phyloP scores from a whole-genome alignment of 2,329 filamentous ascomycete genomes.

The Stagonosporopsis chrysanthemi region DNA sequence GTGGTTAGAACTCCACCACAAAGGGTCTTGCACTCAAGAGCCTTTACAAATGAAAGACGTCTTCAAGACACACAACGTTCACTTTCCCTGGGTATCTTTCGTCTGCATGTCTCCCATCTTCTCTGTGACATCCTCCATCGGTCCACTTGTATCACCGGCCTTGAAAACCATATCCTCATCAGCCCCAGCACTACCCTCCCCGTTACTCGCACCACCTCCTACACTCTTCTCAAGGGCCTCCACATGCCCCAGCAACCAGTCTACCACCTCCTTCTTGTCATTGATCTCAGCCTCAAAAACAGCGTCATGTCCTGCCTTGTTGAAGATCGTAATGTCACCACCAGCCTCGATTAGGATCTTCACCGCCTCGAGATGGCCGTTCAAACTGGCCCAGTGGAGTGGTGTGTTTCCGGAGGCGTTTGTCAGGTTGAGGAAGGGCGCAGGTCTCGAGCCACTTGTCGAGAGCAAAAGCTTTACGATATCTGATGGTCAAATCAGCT shows the following conservation, averaged over 20 bases:
- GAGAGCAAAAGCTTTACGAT: slow-evolving; percentile 52
- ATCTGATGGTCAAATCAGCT: slow-evolving; percentile 39
- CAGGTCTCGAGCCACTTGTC: slow-evolving; percentile 25
- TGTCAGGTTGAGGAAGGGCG: slow-evolving; percentile 67
- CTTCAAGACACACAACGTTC: not conserved
- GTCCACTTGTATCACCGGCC: slow-evolving; percentile 21
- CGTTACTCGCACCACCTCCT: slow-evolving; percentile 44
- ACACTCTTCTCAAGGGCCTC: slow-evolving; percentile 52
- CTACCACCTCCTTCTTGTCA: slow-evolving; percentile 58
- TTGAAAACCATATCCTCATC: slow-evolving; percentile 24
- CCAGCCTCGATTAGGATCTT: slow-evolving; percentile 78
- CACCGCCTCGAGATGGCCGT: slow-evolving; percentile 83
- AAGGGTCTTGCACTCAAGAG: not conserved
- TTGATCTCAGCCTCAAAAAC: slow-evolving; percentile 60
- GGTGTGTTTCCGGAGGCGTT: slow-evolving; percentile 90
- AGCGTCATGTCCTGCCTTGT: slow-evolving; percentile 78
- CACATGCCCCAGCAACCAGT: slow-evolving; percentile 57
- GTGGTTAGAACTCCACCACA: not conserved
- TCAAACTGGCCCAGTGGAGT: slow-evolving; percentile 91
- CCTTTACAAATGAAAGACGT: not conserved
- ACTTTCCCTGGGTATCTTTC: slow-evolving; percentile 20
- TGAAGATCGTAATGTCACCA: slow-evolving; percentile 78
- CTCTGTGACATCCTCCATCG: slow-evolving; percentile 41
- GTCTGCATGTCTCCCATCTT: slow-evolving; percentile 45
- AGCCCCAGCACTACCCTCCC: slow-evolving; percentile 28